Percentiles rank a stretch among this genome's conserved stretches.
Evolutionary conservation across 2,329 filamentous ascomycete genomes (phyloP).

Genomic region (Diaporthe vaccinii): DNA sequence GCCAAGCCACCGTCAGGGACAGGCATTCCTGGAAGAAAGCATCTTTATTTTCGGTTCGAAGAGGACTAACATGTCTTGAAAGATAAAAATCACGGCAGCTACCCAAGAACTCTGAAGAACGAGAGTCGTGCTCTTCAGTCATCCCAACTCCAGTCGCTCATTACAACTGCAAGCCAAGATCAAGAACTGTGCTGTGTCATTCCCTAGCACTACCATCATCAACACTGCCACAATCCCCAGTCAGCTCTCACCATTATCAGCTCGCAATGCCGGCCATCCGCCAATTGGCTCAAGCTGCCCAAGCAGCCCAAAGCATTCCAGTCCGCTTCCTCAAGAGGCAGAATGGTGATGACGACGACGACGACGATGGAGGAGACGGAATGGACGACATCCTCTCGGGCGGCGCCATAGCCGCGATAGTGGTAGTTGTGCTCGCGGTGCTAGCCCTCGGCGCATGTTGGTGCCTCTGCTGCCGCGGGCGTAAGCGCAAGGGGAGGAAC

Average conservation of each 20-base stretch:
- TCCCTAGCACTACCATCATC: not conserved
- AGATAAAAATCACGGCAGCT: conserved; percentile 9
- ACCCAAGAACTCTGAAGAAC: not conserved
- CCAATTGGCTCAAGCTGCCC: not conserved
- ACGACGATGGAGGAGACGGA: conserved; percentile 7
- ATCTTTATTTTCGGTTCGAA: not conserved
- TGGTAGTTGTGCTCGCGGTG: conserved; percentile 7
- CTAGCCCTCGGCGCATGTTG: not conserved
- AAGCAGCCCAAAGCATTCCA: not conserved
- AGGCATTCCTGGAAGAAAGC: not conserved
- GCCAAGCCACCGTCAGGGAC: conserved; percentile 12
- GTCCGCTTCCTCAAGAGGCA: not conserved
- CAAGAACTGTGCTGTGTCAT: not conserved
- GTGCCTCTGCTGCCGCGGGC: conserved; percentile 13
- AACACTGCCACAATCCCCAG: not conserved
- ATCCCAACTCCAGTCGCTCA: conserved; percentile 8
- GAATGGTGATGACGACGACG: conserved; percentile 6
- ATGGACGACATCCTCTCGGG: conserved; percentile 9
- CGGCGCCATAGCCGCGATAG: conserved; percentile 23
- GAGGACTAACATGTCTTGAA: not conserved
- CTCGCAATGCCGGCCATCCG: conserved; percentile 12
- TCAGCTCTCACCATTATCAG: not conserved
- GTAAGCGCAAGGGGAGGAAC: conserved; percentile 2
- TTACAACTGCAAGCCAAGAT: not conserved
- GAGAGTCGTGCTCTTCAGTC: not conserved